A percentile compares a stretch with the other conserved stretches of the same genome.
Conservation (phyloP, 495 filamentous ascomycete genomes). For the Penicillium lagena region DNA sequence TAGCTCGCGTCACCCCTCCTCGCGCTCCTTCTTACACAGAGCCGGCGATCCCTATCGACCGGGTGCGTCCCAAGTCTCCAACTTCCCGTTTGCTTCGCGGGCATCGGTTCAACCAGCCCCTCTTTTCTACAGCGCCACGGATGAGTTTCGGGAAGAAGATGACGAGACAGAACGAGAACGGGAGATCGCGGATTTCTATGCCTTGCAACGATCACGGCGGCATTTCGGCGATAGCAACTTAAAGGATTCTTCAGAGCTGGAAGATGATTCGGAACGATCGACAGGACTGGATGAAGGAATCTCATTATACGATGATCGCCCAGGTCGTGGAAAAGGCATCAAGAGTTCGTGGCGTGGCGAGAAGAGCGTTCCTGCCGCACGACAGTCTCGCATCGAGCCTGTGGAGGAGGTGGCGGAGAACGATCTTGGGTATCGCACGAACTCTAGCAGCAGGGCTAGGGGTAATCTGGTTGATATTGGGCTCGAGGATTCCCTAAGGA, state of each 20-base stretch:
- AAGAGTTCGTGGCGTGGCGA: slow-evolving; percentile 51
- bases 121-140: slow-evolving; percentile 82
- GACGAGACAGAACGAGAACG: slow-evolving; percentile 87
- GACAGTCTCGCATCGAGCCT: slow-evolving; percentile 19
- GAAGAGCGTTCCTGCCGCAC: slow-evolving; percentile 15
- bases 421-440: slow-evolving; percentile 23
- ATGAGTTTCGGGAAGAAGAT: slow-evolving; percentile 81
- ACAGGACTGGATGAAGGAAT: slow-evolving; percentile 48
- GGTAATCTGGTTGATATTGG: slow-evolving; percentile 83
- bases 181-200: slow-evolving; percentile 89
- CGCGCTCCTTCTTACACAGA: slow-evolving; percentile 39
- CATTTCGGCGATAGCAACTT: slow-evolving; percentile 76
- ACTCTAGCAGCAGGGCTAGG: slow-evolving; percentile 48
- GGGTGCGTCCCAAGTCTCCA: slow-evolving; percentile 59
- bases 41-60: slow-evolving; percentile 69
- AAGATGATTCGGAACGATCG: slow-evolving; percentile 59
- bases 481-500: slow-evolving; percentile 59
- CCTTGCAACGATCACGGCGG: slow-evolving; percentile 78
- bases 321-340: slow-evolving; percentile 39
- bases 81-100: slow-evolving; percentile 72
- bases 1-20: slow-evolving; percentile 39
- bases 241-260: slow-evolving; percentile 74
- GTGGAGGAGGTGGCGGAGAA: slow-evolving; percentile 26
- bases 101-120: slow-evolving; percentile 69
- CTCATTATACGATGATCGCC: slow-evolving; percentile 24